Percentiles rank a stretch among this genome's conserved stretches.
Conservation (phyloP, 2,329 filamentous ascomycete species). For the Penicillium sp. region DNA sequence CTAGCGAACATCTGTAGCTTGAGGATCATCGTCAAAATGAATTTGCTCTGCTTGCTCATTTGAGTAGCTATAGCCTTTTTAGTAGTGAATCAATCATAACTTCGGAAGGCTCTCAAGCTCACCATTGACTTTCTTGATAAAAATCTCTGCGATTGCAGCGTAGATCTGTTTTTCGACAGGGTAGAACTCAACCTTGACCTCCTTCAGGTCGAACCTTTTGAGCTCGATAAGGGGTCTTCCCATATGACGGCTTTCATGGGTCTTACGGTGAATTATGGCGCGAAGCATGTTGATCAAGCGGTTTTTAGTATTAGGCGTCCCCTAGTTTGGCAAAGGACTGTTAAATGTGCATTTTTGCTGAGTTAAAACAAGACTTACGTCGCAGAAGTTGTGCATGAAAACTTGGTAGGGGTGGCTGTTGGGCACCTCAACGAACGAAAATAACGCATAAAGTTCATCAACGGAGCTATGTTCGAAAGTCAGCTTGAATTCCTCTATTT, state of each 20-base stretch:
- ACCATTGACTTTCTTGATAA: not conserved
- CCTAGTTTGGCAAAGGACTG: not conserved
- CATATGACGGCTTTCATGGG: not conserved
- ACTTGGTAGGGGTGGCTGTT: not conserved
- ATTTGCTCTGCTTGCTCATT: not conserved
- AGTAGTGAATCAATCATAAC: not conserved
- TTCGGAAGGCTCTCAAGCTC: not conserved
- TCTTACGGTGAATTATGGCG: not conserved
- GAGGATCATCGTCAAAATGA: not conserved
- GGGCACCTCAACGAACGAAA: not conserved
- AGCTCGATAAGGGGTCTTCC: not conserved
- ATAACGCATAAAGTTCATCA: not conserved
- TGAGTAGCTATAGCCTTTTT: not conserved
- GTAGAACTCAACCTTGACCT: not conserved
- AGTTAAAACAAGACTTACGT: not conserved
- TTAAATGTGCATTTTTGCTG: not conserved
- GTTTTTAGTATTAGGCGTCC: not conserved
- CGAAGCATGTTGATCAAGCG: slow-evolving; percentile 1
- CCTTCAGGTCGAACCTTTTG: not conserved
- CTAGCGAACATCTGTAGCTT: slow-evolving; percentile 1
- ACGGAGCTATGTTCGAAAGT: not conserved
- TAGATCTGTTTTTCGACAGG: not conserved
- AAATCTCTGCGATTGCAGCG: not conserved
- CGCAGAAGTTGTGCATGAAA: not conserved
- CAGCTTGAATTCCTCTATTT: not conserved